Base-by-base conservation (phyloP, 768 basidiomycete genomes). In the Boletus rufocinnamomeus region DNA sequence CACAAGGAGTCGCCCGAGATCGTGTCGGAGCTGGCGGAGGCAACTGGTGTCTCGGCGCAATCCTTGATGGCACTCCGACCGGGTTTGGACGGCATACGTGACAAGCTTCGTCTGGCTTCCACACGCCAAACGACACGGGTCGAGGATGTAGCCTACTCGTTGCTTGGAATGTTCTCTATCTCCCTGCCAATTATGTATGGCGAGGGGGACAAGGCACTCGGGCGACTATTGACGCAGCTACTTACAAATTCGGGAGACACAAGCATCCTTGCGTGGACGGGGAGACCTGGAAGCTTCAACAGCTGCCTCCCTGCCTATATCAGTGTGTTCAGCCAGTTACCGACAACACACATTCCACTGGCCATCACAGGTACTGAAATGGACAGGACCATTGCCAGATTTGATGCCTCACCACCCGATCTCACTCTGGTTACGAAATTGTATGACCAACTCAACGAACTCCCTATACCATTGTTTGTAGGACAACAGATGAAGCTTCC, bases 401-500 rank as follows among this genome's bases (percentile, higher is more conserved):
- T 57, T 30, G 30, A 14, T 19, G 3, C 38, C 8, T 57, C 50
- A 13, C 28, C 19, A 1, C 28, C n/a, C 32, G 11, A 27, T 11
- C 11, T 32, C 35, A 6, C n/a, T 1, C 19, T 16, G 27, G 9
- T 19, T 17, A 19, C 23, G 17, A 17, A 9, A 5, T 21, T 60
- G 25, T 57, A 60, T 43, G 38, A 57, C 38, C 59, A 40, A 21
- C 32, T 60, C 11, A 2, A 38, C 5, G 50, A 43, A 2, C 45
- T 62, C 8, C 38, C 23, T 4, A 25, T 40, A 16, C 48, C 60
- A 8, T 50, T 6, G 3, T 46, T 61, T 7, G 13, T 28, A 11
- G 53, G 54, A 19, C 16, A 28, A 25, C 50, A 41, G n/a, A n/a
- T 63, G 48, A 57, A 21, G 23, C 52, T 63, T 30, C 60, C 63